Evolutionary conservation across 345 rosid genomes (phyloP).

Genomic region (Heritiera littoralis): DNA sequence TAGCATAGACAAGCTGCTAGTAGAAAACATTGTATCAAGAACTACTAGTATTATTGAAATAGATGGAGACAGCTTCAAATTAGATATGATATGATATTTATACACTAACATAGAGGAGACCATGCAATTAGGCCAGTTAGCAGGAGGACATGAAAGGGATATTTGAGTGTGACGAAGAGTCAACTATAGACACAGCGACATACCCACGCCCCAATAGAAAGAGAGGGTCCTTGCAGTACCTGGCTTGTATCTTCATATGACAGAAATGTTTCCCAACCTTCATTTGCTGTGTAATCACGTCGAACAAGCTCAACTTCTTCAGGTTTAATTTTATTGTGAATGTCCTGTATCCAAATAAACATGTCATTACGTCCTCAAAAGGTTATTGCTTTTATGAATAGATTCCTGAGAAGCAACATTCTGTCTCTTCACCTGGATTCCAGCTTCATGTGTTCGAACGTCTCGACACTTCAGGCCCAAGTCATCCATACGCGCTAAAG

Average conservation of each 20-base stretch:
- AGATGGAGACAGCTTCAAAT: neutral
- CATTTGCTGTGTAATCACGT: conserved; percentile 96
- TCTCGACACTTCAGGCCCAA: conserved; percentile 97
- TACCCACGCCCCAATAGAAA: neutral
- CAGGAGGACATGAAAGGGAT: neutral
- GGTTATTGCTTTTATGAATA: conserved; percentile 6
- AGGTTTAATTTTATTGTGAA: conserved; percentile 92
- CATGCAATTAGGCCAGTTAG: conserved; percentile 4
- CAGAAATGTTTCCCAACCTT: conserved; percentile 98
- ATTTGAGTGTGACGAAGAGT: neutral
- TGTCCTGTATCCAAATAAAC: conserved; percentile 58
- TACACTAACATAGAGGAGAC: neutral
- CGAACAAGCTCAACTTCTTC: conserved; percentile 99
- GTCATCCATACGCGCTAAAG: conserved; percentile 96
- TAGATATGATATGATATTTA: neutral
- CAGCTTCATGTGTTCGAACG: conserved; percentile 98
- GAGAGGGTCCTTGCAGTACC: conserved; percentile 44
- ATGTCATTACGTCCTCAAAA: conserved; percentile 14
- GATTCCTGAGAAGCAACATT: conserved; percentile 2
- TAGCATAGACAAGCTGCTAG: neutral
- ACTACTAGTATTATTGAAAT: neutral
- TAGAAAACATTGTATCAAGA: neutral
- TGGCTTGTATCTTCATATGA: conserved; percentile 94
- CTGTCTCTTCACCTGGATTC: conserved; percentile 68
- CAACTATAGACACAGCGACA: neutral